Conservation (phyloP, 2,329 filamentous ascomycete species). For the Colletotrichum karsti region DNA sequence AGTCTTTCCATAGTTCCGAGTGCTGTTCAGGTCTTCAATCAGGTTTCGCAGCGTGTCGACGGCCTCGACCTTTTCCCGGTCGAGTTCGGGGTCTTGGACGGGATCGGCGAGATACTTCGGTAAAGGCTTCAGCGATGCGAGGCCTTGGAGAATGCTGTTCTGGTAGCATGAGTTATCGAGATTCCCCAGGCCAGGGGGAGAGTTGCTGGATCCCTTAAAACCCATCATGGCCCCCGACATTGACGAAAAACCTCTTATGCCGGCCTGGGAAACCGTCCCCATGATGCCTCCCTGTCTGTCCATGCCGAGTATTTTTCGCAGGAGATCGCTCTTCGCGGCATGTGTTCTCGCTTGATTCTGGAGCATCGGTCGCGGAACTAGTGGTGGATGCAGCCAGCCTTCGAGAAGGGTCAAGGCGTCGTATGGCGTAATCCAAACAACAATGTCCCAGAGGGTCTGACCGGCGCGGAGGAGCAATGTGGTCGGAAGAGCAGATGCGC, state of each 20-base stretch:
- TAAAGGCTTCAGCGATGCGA: conserved; percentile 79
- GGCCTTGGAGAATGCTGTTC: conserved; percentile 89
- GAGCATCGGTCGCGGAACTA: conserved; percentile 48
- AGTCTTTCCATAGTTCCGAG: conserved; percentile 75
- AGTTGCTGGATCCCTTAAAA: conserved; percentile 48
- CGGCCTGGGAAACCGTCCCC: conserved; percentile 64
- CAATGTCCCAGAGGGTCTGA: conserved; percentile 66
- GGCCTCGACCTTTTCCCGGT: conserved; percentile 29
- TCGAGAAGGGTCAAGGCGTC: conserved; percentile 66
- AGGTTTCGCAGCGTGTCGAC: conserved; percentile 66
- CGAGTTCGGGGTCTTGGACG: conserved; percentile 35
- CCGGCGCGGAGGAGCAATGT: conserved; percentile 36
- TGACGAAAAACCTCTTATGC: conserved; percentile 62
- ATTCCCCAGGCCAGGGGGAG: conserved; percentile 81
- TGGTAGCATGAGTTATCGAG: conserved; percentile 97
- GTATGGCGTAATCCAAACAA: conserved; percentile 66
- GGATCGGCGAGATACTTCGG: conserved; percentile 69
- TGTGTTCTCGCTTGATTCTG: conserved; percentile 50
- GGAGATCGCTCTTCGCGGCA: conserved; percentile 70
- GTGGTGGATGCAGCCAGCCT: conserved; percentile 59
- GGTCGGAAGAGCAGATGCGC: conserved; percentile 40
- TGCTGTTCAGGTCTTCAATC: conserved; percentile 74
- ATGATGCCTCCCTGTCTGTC: conserved; percentile 62
- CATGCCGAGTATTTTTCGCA: conserved; percentile 70
- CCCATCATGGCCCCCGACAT: conserved; percentile 55